Percentiles rank a stretch among this genome's conserved stretches.
phyloP scores from a whole-genome alignment of 768 basidiomycete species.

The Leccinum aurantiacum region DNA sequence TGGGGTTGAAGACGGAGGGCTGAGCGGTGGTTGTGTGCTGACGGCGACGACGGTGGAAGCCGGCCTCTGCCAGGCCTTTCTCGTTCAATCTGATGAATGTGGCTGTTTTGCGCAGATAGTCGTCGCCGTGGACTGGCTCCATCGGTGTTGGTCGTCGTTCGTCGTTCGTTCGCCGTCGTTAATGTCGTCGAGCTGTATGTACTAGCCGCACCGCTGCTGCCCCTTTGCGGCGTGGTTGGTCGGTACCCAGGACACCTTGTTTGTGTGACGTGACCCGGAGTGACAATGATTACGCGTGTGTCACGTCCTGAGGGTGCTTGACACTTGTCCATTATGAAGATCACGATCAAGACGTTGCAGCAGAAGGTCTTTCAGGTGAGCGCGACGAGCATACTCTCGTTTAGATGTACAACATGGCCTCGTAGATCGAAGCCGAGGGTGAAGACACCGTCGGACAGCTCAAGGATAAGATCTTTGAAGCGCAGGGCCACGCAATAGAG shows the following conservation, averaged over 20 bases:
- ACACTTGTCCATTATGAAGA: constrained; percentile 62
- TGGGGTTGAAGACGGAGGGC: constrained; percentile 55
- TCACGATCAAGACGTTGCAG: constrained; percentile 93
- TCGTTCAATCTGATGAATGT: constrained; percentile 74
- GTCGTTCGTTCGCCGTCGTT: constrained; percentile 5
- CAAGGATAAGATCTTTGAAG: constrained; percentile 79
- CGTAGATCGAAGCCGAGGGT: constrained; percentile 74
- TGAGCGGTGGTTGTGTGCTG: constrained; percentile 31
- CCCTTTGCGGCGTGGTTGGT: constrained; percentile 22
- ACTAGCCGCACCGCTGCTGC: constrained; percentile 14
- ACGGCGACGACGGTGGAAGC: constrained; percentile 49
- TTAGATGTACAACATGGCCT: not conserved
- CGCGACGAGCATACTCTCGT: not conserved
- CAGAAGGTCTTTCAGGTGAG: constrained; percentile 85
- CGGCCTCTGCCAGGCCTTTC: constrained; percentile 66
- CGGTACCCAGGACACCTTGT: constrained; percentile 25
- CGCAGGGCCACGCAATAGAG: constrained; percentile 71
- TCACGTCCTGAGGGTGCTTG: constrained; percentile 21
- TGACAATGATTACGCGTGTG: constrained; percentile 24
- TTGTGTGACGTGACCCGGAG: constrained; percentile 16
- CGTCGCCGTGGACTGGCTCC: constrained; percentile 68
- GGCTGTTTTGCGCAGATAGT: constrained; percentile 69
- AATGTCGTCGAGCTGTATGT: constrained; percentile 1
- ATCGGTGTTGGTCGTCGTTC: constrained; percentile 29
- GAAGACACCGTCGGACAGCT: constrained; percentile 72